Conservation (phyloP, 1,284 basidiomycete genomes). For the Stereum hirsutum region DNA sequence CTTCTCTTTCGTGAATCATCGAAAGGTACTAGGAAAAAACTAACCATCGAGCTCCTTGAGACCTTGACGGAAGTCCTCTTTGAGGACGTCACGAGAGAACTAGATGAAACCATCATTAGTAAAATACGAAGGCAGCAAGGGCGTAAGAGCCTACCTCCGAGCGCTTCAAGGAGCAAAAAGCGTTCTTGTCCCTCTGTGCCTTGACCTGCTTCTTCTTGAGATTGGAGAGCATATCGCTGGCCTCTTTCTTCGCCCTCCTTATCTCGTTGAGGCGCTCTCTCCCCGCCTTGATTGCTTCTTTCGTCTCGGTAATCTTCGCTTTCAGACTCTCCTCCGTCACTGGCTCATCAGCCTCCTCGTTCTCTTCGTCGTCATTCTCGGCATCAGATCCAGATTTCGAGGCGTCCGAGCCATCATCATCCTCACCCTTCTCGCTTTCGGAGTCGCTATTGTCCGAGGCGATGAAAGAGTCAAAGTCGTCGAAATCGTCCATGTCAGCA, state of each 20-base stretch:
- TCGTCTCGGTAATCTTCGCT: slow-evolving; percentile 31
- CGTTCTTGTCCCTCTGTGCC: slow-evolving; percentile 49
- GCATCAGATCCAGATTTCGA: slow-evolving; percentile 15
- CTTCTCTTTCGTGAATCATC: not conserved
- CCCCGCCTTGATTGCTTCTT: slow-evolving; percentile 29
- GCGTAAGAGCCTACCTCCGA: slow-evolving; percentile 33
- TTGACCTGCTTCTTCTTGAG: slow-evolving; percentile 36
- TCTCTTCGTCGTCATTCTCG: slow-evolving; percentile 19
- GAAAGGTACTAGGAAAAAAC: slow-evolving; percentile 5
- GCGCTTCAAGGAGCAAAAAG: slow-evolving; percentile 47
- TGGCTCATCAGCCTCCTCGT: slow-evolving; percentile 23
- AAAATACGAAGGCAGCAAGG: not conserved
- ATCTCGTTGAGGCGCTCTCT: slow-evolving; percentile 28
- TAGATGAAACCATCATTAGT: slow-evolving; percentile 14
- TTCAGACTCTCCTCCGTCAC: slow-evolving; percentile 37
- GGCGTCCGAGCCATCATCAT: slow-evolving; percentile 13
- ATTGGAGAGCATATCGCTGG: slow-evolving; percentile 31
- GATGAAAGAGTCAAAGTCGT: too few relatives aligned
- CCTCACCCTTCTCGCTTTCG: slow-evolving; percentile 18
- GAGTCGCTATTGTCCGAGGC: slow-evolving; percentile 8
- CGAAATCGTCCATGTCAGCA: slow-evolving; percentile 8
- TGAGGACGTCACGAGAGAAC: slow-evolving; percentile 48
- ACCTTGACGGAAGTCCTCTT: slow-evolving; percentile 49
- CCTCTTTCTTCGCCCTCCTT: slow-evolving; percentile 35
- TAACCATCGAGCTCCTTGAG: slow-evolving; percentile 49